Conservation (phyloP, 305 asterid genomes). For the Withania somnifera region DNA sequence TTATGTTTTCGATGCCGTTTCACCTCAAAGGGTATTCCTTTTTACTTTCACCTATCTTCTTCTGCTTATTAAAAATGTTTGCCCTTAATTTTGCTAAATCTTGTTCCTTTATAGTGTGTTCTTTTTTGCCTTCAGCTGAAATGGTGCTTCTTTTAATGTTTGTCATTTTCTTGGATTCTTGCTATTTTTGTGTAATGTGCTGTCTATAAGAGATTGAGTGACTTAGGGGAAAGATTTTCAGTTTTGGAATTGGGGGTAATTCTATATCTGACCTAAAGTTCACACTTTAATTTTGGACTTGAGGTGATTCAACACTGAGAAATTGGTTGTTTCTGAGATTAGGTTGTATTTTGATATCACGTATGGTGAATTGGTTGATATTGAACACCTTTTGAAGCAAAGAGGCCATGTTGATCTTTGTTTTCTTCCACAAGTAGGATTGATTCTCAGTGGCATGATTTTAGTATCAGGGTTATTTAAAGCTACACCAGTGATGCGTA, state of each 20-base stretch:
- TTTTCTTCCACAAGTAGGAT: not conserved
- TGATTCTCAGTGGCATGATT: not conserved
- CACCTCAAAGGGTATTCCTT: conserved; percentile 72
- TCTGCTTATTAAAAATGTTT: not conserved
- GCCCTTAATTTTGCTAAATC: not conserved
- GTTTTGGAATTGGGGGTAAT: not conserved
- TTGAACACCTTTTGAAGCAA: not conserved
- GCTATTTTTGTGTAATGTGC: not conserved
- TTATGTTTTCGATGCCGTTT: conserved; percentile 82
- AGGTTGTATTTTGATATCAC: not conserved
- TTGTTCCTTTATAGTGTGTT: not conserved
- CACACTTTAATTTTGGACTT: not conserved
- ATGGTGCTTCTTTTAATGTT: not conserved
- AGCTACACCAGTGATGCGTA: not conserved
- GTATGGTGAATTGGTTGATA: not conserved
- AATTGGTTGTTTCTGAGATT: not conserved
- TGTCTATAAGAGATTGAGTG: not conserved
- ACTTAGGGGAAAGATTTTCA: not conserved
- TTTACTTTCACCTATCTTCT: not conserved
- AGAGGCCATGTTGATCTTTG: not conserved
- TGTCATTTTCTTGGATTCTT: not conserved
- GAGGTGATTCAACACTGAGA: not conserved
- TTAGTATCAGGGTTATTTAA: not conserved
- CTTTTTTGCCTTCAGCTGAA: not conserved
- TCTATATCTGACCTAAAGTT: not conserved